A percentile compares a stretch with the other conserved stretches of the same genome.
Evolutionary conservation across 108 stramenopile species (phyloP).

Genomic region (Cyclotella sp.): DNA sequence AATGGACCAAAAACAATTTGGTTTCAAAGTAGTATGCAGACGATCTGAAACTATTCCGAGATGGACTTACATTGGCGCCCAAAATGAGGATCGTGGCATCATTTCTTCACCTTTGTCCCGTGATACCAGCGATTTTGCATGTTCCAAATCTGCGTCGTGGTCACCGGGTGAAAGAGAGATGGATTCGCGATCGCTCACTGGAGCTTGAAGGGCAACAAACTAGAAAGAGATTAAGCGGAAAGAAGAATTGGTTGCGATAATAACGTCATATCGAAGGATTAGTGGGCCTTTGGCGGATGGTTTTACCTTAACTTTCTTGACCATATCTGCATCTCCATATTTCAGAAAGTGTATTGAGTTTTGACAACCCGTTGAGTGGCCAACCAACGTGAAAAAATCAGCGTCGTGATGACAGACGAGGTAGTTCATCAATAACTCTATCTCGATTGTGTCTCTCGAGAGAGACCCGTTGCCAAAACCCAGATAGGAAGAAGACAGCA

Average conservation of each 20-base stretch:
- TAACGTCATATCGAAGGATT: not conserved
- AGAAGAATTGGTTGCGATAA: not conserved
- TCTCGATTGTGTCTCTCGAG: slow-evolving; percentile 67
- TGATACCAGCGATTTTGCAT: slow-evolving; percentile 57
- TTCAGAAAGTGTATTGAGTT: slow-evolving; percentile 87
- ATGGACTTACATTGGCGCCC: slow-evolving; percentile 88
- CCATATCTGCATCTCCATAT: slow-evolving; percentile 51
- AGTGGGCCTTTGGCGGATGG: not conserved
- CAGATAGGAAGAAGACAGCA: slow-evolving; percentile 69
- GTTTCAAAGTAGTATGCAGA: not conserved
- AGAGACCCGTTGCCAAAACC: slow-evolving; percentile 87
- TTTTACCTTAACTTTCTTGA: slow-evolving; percentile 49
- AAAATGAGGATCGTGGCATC: slow-evolving; percentile 89
- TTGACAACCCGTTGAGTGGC: slow-evolving; percentile 96
- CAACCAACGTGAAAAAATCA: slow-evolving; percentile 77
- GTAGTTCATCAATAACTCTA: slow-evolving; percentile 63
- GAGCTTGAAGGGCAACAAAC: slow-evolving; percentile 90
- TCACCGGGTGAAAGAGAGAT: slow-evolving; percentile 38
- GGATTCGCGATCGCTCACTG: slow-evolving; percentile 93
- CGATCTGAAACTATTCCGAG: not conserved
- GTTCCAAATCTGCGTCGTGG: slow-evolving; percentile 46
- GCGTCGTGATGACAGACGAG: slow-evolving; percentile 62
- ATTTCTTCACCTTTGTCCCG: slow-evolving; percentile 75
- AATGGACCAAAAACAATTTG: not conserved
- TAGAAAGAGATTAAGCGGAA: slow-evolving; percentile 1